Conservation (phyloP, 2,329 filamentous ascomycete genomes). For the Exophiala spinifera region DNA sequence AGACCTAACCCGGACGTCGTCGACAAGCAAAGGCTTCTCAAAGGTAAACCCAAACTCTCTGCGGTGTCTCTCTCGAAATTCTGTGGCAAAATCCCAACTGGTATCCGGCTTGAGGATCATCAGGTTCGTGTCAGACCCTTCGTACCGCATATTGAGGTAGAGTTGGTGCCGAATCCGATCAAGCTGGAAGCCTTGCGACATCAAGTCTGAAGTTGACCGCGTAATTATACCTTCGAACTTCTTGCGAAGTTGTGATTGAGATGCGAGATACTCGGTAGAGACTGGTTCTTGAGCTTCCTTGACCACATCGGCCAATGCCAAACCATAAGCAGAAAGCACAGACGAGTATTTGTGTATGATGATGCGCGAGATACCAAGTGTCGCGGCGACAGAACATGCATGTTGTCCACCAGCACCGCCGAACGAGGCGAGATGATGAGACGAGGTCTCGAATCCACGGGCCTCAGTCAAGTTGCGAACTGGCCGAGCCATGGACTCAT, state of each 20-base stretch:
- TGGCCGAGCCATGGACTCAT: slow-evolving; percentile 41
- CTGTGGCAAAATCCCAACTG: slow-evolving; percentile 74
- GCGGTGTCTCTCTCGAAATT: slow-evolving; percentile 80
- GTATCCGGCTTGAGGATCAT: slow-evolving; percentile 60
- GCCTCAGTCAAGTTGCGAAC: slow-evolving; percentile 32
- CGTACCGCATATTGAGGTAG: slow-evolving; percentile 50
- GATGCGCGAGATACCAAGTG: slow-evolving; percentile 41
- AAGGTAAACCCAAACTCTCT: slow-evolving; percentile 91
- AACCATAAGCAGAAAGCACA: slow-evolving; percentile 45
- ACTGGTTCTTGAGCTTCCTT: slow-evolving; percentile 18
- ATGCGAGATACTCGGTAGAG: slow-evolving; percentile 22
- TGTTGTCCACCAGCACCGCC: slow-evolving; percentile 40
- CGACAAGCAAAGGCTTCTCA: slow-evolving; percentile 80
- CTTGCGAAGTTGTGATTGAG: slow-evolving; percentile 50
- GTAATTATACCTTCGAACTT: slow-evolving; percentile 75
- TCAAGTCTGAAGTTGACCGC: slow-evolving; percentile 48
- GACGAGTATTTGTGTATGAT: slow-evolving; percentile 46
- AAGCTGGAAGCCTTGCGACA: slow-evolving; percentile 43
- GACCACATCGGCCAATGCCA: slow-evolving; percentile 40
- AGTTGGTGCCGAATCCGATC: slow-evolving; percentile 44
- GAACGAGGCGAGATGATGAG: slow-evolving; percentile 33
- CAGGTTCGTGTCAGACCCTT: slow-evolving; percentile 50
- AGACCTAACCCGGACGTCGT: slow-evolving; percentile 83
- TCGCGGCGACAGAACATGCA: slow-evolving; percentile 42
- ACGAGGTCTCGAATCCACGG: slow-evolving; percentile 30